Percentiles rank a stretch among this genome's conserved stretches.
phyloP scores from a whole-genome alignment of 1,284 basidiomycete genomes.

The Rhodotorula sp. region DNA sequence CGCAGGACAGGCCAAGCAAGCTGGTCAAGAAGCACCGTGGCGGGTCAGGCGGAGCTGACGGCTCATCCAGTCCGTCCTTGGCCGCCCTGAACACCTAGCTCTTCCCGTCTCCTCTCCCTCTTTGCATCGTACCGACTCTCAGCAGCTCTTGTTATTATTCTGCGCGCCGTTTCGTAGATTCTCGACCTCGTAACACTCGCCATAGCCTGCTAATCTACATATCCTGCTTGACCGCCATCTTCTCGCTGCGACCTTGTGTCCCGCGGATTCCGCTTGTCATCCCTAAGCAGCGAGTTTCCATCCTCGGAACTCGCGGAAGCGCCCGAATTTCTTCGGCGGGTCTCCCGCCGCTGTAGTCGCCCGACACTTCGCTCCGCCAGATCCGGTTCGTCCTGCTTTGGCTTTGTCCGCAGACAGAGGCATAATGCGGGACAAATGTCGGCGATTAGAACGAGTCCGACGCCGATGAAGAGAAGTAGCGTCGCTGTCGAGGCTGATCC shows the following conservation, averaged over 20 bases:
- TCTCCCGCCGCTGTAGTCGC: not conserved
- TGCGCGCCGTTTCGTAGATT: too few relatives aligned
- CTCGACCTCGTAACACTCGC: too few relatives aligned
- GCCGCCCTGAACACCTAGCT: too few relatives aligned
- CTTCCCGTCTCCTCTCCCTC: not conserved
- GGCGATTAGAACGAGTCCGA: not conserved
- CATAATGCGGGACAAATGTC: not conserved
- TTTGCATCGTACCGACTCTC: too few relatives aligned
- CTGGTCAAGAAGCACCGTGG: constrained; percentile 19
- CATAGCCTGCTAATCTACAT: too few relatives aligned
- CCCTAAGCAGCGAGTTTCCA: not conserved
- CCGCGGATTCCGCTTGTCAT: too few relatives aligned
- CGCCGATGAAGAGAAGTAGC: constrained; percentile 7
- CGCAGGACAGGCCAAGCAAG: constrained; percentile 12
- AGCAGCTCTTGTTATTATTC: too few relatives aligned
- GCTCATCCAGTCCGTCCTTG: too few relatives aligned
- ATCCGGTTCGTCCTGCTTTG: not conserved
- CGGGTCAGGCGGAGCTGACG: not conserved
- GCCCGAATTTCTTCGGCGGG: not conserved
- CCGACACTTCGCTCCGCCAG: not conserved
- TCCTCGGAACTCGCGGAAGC: not conserved
- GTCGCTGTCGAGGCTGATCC: not conserved
- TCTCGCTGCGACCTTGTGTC: too few relatives aligned
- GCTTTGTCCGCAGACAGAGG: not conserved
- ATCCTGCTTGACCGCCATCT: too few relatives aligned